These are phyloP conservation scores for Acacia concinna DNA, from an alignment of 331 rosid genomes.

Conservation along the genomic window DNA sequence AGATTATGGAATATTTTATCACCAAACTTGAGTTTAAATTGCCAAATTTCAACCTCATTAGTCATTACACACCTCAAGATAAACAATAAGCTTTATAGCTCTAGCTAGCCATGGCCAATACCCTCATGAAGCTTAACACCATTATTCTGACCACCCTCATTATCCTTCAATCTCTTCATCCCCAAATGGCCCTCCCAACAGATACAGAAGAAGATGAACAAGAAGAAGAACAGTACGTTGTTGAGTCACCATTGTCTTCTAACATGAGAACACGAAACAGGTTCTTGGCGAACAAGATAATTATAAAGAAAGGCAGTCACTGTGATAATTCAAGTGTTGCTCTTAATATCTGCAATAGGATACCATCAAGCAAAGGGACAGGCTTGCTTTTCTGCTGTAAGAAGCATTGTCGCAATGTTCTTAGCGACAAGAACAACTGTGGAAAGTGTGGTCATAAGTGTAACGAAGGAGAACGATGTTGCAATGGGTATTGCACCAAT, in stretches of 20 bases:
- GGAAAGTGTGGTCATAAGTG: constrained; percentile 59
- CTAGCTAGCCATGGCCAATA: constrained; percentile 34
- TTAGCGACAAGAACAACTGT: constrained; percentile 66
- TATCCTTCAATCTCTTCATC: constrained; percentile 26
- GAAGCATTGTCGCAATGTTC: constrained; percentile 67
- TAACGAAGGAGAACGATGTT: constrained; percentile 50
- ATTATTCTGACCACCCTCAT: constrained; percentile 28
- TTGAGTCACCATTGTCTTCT: constrained; percentile 31
- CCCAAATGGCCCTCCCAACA: constrained; percentile 40
- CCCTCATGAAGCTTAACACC: constrained; percentile 24
- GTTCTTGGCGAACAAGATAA: constrained; percentile 39
- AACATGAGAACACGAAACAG: constrained; percentile 47
- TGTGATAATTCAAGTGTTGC: constrained; percentile 39
- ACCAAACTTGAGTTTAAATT: not conserved
- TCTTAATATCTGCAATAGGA: constrained; percentile 55
- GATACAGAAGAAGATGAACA: not conserved
- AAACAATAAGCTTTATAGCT: not conserved
- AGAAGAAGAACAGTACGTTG: constrained; percentile 43
- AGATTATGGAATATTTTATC: constrained; percentile 41
- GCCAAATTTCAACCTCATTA: not conserved
- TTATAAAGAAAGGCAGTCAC: constrained; percentile 50
- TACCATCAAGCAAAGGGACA: constrained; percentile 58
- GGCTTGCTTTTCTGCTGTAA: constrained; percentile 68
- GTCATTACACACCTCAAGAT: not conserved
- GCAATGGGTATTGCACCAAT: constrained; percentile 49